Conservation (phyloP, 2,329 filamentous ascomycete species). For the Fonsecaea erecta region DNA sequence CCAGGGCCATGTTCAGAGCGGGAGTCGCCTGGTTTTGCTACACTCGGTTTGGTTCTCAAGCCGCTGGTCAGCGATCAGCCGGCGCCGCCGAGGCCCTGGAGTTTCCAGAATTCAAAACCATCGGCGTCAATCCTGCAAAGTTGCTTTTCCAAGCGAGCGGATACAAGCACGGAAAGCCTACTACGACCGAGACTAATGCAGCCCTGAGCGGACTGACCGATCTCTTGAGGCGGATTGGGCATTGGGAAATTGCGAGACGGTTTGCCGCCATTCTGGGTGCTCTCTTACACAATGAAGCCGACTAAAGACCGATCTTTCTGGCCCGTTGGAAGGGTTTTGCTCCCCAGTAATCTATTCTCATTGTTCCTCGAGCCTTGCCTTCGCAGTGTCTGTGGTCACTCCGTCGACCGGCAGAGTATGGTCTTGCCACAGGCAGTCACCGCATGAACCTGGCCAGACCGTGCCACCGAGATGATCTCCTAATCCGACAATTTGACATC, state of each 20-base stretch:
- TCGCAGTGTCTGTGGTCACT: neutral
- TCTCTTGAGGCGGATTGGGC: slow-evolving; percentile 38
- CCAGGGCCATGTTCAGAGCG: slow-evolving; percentile 36
- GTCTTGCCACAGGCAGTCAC: neutral
- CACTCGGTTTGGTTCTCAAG: slow-evolving; percentile 31
- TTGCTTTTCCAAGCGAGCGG: slow-evolving; percentile 34
- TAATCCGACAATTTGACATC: neutral
- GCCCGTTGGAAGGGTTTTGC: neutral
- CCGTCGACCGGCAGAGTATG: neutral
- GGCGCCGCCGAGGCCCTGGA: slow-evolving; percentile 29
- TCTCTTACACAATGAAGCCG: slow-evolving; percentile 30
- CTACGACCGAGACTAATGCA: slow-evolving; percentile 37
- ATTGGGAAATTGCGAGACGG: slow-evolving; percentile 40
- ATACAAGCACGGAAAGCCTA: slow-evolving; percentile 32
- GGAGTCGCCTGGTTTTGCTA: slow-evolving; percentile 39
- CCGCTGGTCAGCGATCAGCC: slow-evolving; percentile 15
- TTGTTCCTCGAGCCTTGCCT: neutral
- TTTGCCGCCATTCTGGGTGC: slow-evolving; percentile 38
- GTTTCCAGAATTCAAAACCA: slow-evolving; percentile 39
- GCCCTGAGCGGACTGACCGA: slow-evolving; percentile 38
- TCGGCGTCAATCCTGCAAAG: slow-evolving; percentile 34
- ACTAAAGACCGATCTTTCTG: neutral
- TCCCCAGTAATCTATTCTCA: neutral
- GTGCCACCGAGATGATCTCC: neutral
- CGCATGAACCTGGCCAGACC: neutral